Evolutionary conservation across 257 asterid genomes (phyloP).

Genomic region (Gentiana straminea): DNA sequence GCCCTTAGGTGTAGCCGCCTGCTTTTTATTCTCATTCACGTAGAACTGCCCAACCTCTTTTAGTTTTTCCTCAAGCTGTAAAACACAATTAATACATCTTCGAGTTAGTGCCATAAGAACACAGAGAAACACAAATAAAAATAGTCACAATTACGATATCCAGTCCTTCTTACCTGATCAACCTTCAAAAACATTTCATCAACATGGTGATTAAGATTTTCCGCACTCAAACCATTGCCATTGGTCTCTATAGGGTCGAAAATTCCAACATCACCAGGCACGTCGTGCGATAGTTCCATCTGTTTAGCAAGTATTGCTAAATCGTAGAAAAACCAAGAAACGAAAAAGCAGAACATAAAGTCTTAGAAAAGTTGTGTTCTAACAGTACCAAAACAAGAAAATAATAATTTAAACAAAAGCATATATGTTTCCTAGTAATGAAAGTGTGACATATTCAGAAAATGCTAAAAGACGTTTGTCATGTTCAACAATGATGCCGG

Average conservation of each 20-base stretch:
- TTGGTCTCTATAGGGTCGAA: constrained; percentile 5
- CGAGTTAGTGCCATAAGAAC: not conserved
- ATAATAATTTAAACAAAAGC: too few relatives aligned
- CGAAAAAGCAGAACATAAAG: too few relatives aligned
- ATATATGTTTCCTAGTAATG: too few relatives aligned
- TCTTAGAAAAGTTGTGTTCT: too few relatives aligned
- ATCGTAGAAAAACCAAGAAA: too few relatives aligned
- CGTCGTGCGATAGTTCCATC: constrained; percentile 9
- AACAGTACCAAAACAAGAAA: too few relatives aligned
- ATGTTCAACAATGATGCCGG: too few relatives aligned
- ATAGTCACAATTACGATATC: not conserved
- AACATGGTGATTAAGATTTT: constrained; percentile 7
- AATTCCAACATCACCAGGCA: constrained; percentile 5
- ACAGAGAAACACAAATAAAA: not conserved
- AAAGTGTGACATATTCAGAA: too few relatives aligned
- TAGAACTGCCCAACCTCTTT: constrained; percentile 73
- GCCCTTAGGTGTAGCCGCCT: constrained; percentile 36
- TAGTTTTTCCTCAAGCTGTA: constrained; percentile 60
- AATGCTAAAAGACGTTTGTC: too few relatives aligned
- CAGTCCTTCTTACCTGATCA: constrained; percentile 11
- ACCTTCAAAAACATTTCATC: constrained; percentile 8
- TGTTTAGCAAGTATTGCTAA: not conserved
- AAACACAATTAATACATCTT: constrained; percentile 3
- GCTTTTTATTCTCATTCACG: constrained; percentile 37
- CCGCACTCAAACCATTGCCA: constrained; percentile 5